Evolutionary conservation across 2,329 filamentous ascomycete species (phyloP).

Genomic region (Didymella keratinophila): DNA sequence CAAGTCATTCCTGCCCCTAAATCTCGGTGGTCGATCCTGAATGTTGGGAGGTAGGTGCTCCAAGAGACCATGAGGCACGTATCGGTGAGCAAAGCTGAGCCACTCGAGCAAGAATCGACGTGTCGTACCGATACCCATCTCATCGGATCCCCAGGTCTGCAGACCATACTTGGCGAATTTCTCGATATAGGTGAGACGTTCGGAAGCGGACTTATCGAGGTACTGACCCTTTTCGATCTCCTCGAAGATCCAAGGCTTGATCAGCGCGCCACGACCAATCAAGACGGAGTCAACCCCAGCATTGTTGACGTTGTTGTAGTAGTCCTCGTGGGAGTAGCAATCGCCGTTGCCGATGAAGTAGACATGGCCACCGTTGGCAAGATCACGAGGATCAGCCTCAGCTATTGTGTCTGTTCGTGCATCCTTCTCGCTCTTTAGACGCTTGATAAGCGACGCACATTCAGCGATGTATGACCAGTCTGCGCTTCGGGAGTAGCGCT

Average conservation of each 20-base stretch:
- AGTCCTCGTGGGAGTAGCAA: conserved; percentile 91
- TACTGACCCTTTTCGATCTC: conserved; percentile 93
- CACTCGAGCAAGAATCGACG: conserved; percentile 93
- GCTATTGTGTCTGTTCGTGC: conserved; percentile 75
- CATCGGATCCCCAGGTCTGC: conserved; percentile 94
- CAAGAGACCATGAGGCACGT: conserved; percentile 87
- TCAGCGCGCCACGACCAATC: conserved; percentile 93
- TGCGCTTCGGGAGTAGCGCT: conserved; percentile 90
- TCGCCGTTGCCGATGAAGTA: conserved; percentile 98
- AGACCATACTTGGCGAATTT: conserved; percentile 90
- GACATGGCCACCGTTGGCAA: conserved; percentile 72
- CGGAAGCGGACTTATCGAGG: conserved; percentile 89
- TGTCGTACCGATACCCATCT: conserved; percentile 90
- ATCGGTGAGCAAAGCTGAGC: conserved; percentile 91
- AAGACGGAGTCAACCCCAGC: conserved; percentile 91
- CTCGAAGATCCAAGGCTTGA: conserved; percentile 99
- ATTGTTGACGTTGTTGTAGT: conserved; percentile 77
- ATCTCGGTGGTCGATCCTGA: conserved; percentile 88
- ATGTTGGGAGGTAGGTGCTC: conserved; percentile 88
- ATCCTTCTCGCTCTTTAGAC: conserved; percentile 74
- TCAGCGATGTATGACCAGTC: conserved; percentile 96
- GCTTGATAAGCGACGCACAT: conserved; percentile 83
- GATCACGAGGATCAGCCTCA: conserved; percentile 78
- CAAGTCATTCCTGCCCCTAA: conserved; percentile 83
- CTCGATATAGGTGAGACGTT: conserved; percentile 85